These are phyloP conservation scores for Aegilops tauschii DNA, from an alignment of 176 grass and related monocot species.

Conservation along the genomic window DNA sequence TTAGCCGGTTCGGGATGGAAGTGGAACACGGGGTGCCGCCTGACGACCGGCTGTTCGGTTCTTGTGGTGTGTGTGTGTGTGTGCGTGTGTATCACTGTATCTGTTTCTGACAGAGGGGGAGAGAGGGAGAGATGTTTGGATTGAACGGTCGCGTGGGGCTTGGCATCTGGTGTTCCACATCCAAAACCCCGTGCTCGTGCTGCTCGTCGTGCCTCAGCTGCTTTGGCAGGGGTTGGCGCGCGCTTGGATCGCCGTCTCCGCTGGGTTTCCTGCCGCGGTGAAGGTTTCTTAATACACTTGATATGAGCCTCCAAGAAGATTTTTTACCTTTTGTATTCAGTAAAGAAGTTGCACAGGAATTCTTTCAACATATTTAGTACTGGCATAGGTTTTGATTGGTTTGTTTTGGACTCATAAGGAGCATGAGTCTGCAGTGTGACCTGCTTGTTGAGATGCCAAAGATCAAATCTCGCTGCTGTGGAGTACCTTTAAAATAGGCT, in stretches of 20 bases:
- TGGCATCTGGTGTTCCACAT: neutral
- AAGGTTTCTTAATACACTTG: neutral
- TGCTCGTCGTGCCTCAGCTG: neutral
- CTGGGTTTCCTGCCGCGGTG: neutral
- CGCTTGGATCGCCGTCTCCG: neutral
- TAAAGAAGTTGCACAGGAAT: too few species aligned
- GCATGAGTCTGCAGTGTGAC: too few species aligned
- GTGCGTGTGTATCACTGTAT: neutral
- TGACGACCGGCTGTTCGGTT: neutral
- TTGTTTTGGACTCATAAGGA: too few species aligned
- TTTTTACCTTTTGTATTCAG: neutral
- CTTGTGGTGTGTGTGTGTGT: neutral
- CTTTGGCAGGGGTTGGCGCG: neutral
- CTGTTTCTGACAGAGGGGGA: neutral
- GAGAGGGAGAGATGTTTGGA: neutral
- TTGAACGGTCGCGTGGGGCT: neutral
- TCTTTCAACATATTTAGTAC: too few species aligned
- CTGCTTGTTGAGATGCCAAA: too few species aligned
- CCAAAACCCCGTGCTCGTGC: neutral
- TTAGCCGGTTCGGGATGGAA: neutral
- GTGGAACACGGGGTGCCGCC: neutral
- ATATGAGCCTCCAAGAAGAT: neutral
- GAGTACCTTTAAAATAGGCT: too few species aligned
- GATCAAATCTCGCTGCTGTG: too few species aligned
- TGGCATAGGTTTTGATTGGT: too few species aligned